Conservation (phyloP, 305 asterid species). For the Fraxinus sp. region DNA sequence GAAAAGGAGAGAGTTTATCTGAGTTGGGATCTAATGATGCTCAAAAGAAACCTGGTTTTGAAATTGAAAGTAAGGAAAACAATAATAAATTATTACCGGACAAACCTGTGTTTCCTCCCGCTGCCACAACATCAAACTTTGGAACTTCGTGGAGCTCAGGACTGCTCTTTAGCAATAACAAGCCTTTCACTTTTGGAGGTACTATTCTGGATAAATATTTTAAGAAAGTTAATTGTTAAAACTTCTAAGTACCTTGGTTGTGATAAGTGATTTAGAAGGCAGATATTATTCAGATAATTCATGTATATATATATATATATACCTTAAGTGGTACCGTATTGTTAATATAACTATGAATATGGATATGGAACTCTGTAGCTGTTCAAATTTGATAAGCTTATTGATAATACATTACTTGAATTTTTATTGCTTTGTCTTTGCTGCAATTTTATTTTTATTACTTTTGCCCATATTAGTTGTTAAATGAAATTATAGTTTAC, state of each 20-base stretch:
- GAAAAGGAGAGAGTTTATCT: conserved; percentile 46
- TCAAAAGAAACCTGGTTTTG: conserved; percentile 41
- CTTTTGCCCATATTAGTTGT: not conserved
- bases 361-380: not conserved
- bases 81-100: conserved; percentile 39
- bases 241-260: not conserved
- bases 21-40: conserved; percentile 40
- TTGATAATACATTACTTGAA: not conserved
- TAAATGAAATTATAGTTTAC: not conserved
- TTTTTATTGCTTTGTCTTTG: not conserved
- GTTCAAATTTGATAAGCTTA: not conserved
- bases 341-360: not conserved
- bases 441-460: not conserved
- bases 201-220: conserved; percentile 20
- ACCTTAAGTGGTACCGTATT: not conserved
- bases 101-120: conserved; percentile 28
- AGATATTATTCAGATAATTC: not conserved
- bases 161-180: conserved; percentile 40
- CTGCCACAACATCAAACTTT: conserved; percentile 44
- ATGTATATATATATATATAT: not conserved
- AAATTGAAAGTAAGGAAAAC: conserved; percentile 34
- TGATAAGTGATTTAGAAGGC: not conserved
- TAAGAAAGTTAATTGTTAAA: not conserved
- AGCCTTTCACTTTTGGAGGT: conserved; percentile 77
- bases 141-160: conserved; percentile 67